Percentiles rank a stretch among this genome's conserved stretches.
Conservation (phyloP, 2,329 filamentous ascomycete genomes). For the Aspergillus oerlinghausenensis region DNA sequence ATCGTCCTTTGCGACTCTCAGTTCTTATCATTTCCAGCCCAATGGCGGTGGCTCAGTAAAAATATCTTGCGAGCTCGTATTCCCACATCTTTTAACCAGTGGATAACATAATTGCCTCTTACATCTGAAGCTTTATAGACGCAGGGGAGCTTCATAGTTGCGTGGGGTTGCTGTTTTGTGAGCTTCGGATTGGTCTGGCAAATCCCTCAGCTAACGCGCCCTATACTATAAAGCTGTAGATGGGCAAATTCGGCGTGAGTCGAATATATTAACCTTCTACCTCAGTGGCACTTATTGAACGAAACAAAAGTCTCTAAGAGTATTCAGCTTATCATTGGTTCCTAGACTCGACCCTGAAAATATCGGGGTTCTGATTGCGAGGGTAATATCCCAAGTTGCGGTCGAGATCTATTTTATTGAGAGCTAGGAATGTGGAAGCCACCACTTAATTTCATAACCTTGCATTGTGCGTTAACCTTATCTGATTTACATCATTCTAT, state of each 20-base stretch:
- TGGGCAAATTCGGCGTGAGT: neutral
- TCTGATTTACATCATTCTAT: neutral
- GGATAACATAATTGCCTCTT: conserved; percentile 12
- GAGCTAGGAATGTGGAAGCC: conserved; percentile 19
- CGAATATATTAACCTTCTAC: neutral
- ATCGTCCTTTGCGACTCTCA: neutral
- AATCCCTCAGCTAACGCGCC: conserved; percentile 8
- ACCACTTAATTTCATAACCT: conserved; percentile 23
- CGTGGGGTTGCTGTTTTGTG: conserved; percentile 7
- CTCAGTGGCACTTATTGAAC: neutral
- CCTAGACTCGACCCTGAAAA: neutral
- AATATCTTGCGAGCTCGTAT: neutral
- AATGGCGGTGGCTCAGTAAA: neutral
- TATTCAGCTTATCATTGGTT: neutral
- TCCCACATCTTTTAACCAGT: neutral
- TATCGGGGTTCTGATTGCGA: too few relatives aligned
- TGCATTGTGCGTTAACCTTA: conserved; percentile 24
- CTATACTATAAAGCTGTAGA: neutral
- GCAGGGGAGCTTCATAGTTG: neutral
- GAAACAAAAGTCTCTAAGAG: neutral
- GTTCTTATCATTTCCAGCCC: neutral
- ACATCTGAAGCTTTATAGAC: neutral
- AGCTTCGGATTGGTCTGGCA: conserved; percentile 7
- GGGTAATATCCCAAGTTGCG: neutral
- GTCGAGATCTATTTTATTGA: neutral